Evolutionary conservation across 257 asterid genomes (phyloP).

Genomic region (Osmanthus fragrans): DNA sequence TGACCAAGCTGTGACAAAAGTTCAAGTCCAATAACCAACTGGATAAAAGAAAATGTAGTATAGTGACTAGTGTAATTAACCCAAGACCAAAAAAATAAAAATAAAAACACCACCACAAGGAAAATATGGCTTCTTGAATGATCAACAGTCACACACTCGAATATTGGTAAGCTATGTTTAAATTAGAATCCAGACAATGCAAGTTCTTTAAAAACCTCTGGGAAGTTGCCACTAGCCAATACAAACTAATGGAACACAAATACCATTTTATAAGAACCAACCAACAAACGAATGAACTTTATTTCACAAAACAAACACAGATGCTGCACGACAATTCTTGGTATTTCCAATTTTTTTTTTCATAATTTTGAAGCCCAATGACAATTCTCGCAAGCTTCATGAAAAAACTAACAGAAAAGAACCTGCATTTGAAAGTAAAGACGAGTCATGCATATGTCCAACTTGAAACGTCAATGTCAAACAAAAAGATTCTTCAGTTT

Average conservation of each 20-base stretch:
- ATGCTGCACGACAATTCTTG: slow-evolving; percentile 27
- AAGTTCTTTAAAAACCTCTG: not conserved
- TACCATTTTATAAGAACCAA: not conserved
- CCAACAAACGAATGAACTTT: not conserved
- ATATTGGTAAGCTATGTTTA: not conserved
- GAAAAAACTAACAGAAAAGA: slow-evolving; percentile 37
- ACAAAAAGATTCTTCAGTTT: not conserved
- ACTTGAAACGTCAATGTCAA: not conserved
- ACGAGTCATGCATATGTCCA: not conserved
- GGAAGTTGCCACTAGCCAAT: not conserved
- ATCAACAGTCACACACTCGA: not conserved
- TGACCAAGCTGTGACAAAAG: not conserved
- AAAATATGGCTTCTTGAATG: not conserved
- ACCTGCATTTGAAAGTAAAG: slow-evolving; percentile 28
- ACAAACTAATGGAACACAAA: not conserved
- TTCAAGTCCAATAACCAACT: not conserved
- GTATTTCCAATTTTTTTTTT: slow-evolving; percentile 12
- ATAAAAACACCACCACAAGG: not conserved
- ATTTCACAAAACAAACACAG: slow-evolving; percentile 8
- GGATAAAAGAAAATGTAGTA: too few relatives aligned
- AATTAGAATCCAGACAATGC: not conserved
- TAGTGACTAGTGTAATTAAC: not conserved
- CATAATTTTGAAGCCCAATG: slow-evolving; percentile 21
- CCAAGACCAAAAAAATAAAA: not conserved
- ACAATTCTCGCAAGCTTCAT: slow-evolving; percentile 38